These are phyloP conservation scores for Garcia nutans DNA, from an alignment of 345 rosid species.

Conservation along the genomic window DNA sequence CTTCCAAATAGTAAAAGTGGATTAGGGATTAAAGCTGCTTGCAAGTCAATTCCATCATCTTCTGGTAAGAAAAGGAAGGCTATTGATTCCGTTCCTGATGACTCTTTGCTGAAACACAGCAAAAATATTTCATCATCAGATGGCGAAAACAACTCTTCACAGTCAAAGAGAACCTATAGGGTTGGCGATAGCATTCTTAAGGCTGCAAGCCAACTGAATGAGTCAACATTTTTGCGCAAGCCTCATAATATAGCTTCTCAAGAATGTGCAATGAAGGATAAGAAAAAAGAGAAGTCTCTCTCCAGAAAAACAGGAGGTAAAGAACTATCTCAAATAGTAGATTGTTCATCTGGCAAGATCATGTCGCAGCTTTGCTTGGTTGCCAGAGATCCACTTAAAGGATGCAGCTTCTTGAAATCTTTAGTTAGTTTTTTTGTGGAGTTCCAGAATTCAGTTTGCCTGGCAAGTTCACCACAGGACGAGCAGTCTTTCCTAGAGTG, in stretches of 20 bases:
- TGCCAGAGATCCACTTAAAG: conserved; percentile 40
- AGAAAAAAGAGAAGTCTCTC: conserved; percentile 27
- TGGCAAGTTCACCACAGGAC: conserved; percentile 11
- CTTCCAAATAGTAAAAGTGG: conserved; percentile 26
- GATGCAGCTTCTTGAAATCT: conserved; percentile 17
- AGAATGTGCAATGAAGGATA: neutral
- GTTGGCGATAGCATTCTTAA: conserved; percentile 40
- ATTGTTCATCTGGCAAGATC: conserved; percentile 37
- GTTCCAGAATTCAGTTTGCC: conserved; percentile 40
- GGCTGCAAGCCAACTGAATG: conserved; percentile 35
- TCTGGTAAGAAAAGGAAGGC: conserved; percentile 43
- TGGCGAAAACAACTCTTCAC: conserved; percentile 26
- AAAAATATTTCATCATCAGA: conserved; percentile 23
- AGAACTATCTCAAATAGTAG: conserved; percentile 18
- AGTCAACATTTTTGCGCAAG: conserved; percentile 23
- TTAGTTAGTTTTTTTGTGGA: conserved; percentile 38
- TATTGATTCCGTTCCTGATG: conserved; percentile 29
- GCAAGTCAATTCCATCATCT: conserved; percentile 22
- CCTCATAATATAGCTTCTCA: conserved; percentile 6
- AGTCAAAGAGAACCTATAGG: conserved; percentile 36
- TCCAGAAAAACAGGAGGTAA: conserved; percentile 22
- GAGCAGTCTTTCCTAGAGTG: conserved; percentile 22
- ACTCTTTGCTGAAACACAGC: conserved; percentile 26
- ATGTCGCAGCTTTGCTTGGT: conserved; percentile 35
- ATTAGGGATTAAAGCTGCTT: conserved; percentile 25